Evolutionary conservation across 192 early-diverging fungal species (phyloP).

Genomic region (Phycomyces blakesleeanus): DNA sequence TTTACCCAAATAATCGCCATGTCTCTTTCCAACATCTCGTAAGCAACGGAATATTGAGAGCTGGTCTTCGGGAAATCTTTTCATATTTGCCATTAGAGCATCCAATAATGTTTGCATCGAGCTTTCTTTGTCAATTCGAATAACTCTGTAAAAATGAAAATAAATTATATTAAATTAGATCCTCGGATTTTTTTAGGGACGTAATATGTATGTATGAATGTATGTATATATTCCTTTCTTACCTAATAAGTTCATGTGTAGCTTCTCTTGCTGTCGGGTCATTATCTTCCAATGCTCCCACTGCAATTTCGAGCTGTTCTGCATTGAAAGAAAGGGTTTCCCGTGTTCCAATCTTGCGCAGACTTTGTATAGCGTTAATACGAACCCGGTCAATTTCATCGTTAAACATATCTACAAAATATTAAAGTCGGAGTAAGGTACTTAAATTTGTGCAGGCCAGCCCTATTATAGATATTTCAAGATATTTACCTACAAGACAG

Average conservation of each 20-base stretch:
- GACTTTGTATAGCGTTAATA: conserved; percentile 70
- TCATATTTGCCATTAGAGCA: conserved; percentile 62
- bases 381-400: conserved; percentile 89
- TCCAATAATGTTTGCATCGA: conserved; percentile 49
- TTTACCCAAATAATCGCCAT: conserved; percentile 52
- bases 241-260: conserved; percentile 75
- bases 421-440: not conserved
- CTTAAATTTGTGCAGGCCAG: no score
- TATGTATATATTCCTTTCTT: no score
- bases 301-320: conserved; percentile 70
- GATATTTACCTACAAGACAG: conserved; percentile 68
- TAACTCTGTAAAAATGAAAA: conserved; percentile 45
- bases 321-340: conserved; percentile 56
- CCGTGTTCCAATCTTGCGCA: conserved; percentile 65
- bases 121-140: conserved; percentile 38
- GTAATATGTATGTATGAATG: no score
- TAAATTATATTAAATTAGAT: no score
- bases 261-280: conserved; percentile 58
- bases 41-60: conserved; percentile 67
- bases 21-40: conserved; percentile 56
- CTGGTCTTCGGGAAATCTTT: conserved; percentile 65
- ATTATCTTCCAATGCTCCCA: conserved; percentile 78
- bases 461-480: no score
- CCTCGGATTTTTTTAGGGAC: no score
- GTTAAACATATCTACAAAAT: conserved; percentile 86